These are phyloP conservation scores for Salix koriyanagi DNA, from an alignment of 345 rosid species.

Conservation along the genomic window DNA sequence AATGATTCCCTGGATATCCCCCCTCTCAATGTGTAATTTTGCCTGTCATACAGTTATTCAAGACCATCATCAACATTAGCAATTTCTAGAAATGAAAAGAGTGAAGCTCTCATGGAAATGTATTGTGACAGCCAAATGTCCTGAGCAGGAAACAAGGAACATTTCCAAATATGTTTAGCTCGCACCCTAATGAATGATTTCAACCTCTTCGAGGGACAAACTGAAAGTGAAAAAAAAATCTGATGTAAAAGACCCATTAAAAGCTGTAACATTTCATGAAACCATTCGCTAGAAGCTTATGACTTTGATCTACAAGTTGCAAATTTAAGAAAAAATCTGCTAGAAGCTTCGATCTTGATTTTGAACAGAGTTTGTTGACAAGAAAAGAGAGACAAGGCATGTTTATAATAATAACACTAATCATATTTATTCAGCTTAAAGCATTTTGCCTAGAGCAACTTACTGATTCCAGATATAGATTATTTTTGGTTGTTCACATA, in stretches of 20 bases:
- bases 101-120: not conserved
- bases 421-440: not conserved
- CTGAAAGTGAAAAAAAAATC: not conserved
- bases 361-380: not conserved
- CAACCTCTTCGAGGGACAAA: not conserved
- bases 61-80: not conserved
- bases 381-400: not conserved
- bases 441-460: not conserved
- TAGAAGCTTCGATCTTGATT: not conserved
- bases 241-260: not conserved
- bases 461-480: not conserved
- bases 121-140: not conserved
- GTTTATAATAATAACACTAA: not conserved
- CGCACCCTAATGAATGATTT: too few relatives aligned
- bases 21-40: slow-evolving; percentile 87
- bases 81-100: not conserved
- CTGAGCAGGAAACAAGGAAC: too few relatives aligned
- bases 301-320: not conserved
- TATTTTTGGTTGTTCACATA: not conserved
- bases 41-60: slow-evolving; percentile 42
- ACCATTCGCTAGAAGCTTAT: not conserved
- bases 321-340: not conserved
- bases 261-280: not conserved
- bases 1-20: slow-evolving; percentile 84
- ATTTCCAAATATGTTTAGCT: not conserved